Evolutionary conservation across 495 filamentous ascomycete species (phyloP).

Genomic region (Cercophora newfieldiana): DNA sequence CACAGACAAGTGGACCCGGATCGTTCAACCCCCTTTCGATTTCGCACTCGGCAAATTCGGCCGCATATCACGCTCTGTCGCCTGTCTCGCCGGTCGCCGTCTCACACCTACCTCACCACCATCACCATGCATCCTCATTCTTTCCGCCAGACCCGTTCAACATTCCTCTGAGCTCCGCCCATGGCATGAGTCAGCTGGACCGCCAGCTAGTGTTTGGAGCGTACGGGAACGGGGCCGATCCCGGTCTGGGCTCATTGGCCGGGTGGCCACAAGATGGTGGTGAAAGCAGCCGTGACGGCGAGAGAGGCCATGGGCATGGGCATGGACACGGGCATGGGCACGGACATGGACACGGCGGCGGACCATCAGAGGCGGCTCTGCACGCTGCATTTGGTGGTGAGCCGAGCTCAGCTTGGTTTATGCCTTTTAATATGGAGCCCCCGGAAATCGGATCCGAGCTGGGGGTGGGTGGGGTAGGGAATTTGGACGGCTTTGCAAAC

Average conservation of each 20-base stretch:
- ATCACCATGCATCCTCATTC: slow-evolving; percentile 39
- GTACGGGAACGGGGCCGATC: slow-evolving; percentile 52
- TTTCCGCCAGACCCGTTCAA: slow-evolving; percentile 50
- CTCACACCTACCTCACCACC: slow-evolving; percentile 36
- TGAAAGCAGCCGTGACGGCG: slow-evolving; percentile 16
- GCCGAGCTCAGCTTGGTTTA: slow-evolving; percentile 82
- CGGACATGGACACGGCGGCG: slow-evolving; percentile 10
- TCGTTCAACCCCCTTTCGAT: slow-evolving; percentile 44
- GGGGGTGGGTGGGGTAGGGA: slow-evolving; percentile 37
- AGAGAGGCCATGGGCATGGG: slow-evolving; percentile 18
- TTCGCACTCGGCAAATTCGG: slow-evolving; percentile 35
- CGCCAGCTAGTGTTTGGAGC: slow-evolving; percentile 77
- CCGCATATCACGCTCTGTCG: slow-evolving; percentile 47
- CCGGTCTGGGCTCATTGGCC: slow-evolving; percentile 19
- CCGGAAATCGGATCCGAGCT: slow-evolving; percentile 58
- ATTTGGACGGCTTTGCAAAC: slow-evolving; percentile 38
- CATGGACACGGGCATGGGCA: slow-evolving; percentile 18
- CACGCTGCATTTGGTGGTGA: slow-evolving; percentile 38
- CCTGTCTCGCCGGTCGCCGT: slow-evolving; percentile 48
- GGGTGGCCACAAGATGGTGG: slow-evolving; percentile 25
- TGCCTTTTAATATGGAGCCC: slow-evolving; percentile 90
- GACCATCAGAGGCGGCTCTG: slow-evolving; percentile 26
- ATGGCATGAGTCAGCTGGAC: slow-evolving; percentile 63
- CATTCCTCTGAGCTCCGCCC: slow-evolving; percentile 34
- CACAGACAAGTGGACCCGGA: slow-evolving; percentile 40